These are phyloP conservation scores for Madurella mycetomatis DNA, from an alignment of 2,329 filamentous ascomycete species.

Conservation along the genomic window DNA sequence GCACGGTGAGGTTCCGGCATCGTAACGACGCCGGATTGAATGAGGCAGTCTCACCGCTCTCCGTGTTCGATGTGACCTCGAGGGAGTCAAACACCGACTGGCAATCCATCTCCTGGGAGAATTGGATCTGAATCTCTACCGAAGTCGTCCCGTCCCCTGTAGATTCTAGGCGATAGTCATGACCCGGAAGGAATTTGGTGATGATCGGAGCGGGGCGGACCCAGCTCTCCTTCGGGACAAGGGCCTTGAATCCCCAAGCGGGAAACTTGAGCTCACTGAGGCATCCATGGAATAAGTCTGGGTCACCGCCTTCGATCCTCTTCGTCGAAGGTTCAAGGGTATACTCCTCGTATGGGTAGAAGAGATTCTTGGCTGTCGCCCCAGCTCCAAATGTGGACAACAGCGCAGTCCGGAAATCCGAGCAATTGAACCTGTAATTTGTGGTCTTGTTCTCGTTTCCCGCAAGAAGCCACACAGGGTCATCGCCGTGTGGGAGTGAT, in stretches of 20 bases:
- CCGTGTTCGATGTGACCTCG: conserved; percentile 50
- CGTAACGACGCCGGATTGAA: conserved; percentile 42
- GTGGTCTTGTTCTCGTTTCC: conserved; percentile 47
- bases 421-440: conserved; percentile 46
- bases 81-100: conserved; percentile 46
- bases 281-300: conserved; percentile 49
- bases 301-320: conserved; percentile 43
- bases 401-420: conserved; percentile 42
- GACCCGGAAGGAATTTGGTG: conserved; percentile 56
- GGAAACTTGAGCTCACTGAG: conserved; percentile 47
- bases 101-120: conserved; percentile 59
- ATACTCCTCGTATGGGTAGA: conserved; percentile 57
- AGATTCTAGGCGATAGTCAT: conserved; percentile 54
- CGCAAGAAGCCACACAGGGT: conserved; percentile 47
- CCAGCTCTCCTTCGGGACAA: conserved; percentile 52
- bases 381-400: conserved; percentile 51
- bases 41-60: conserved; percentile 39
- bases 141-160: conserved; percentile 15
- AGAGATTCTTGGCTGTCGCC: conserved; percentile 57
- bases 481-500: conserved; percentile 28
- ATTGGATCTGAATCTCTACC: conserved; percentile 47
- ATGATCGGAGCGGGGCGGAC: conserved; percentile 50
- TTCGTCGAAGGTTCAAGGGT: conserved; percentile 42
- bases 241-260: conserved; percentile 55
- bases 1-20: conserved; percentile 38